phyloP scores from a whole-genome alignment of 2,329 filamentous ascomycete genomes.

The Aureobasidium sp. region DNA sequence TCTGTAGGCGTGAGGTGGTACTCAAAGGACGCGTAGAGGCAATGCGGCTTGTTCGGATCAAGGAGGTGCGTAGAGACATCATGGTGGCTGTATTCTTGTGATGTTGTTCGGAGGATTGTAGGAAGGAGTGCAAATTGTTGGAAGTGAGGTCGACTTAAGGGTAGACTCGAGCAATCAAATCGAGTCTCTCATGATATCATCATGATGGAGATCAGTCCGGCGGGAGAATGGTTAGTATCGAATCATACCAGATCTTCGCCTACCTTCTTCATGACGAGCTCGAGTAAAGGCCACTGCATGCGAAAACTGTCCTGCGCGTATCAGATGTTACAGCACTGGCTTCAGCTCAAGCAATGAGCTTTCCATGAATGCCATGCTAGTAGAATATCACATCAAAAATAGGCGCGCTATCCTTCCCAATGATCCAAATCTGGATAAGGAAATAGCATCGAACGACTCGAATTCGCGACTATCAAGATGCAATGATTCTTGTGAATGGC shows the following conservation, averaged over 20 bases:
- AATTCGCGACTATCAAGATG: too few species aligned
- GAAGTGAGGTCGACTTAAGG: not conserved
- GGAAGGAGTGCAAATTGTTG: not conserved
- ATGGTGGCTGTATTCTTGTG: not conserved
- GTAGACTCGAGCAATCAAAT: not conserved
- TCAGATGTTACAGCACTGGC: not conserved
- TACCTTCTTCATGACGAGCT: not conserved
- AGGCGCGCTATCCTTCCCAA: not conserved
- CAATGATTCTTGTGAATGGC: too few species aligned
- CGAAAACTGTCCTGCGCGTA: not conserved
- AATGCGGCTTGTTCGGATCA: not conserved
- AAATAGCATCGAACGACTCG: too few species aligned
- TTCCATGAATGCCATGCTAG: too few species aligned
- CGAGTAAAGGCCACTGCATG: not conserved
- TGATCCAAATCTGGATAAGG: too few species aligned
- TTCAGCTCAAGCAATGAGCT: not conserved
- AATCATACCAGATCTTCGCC: not conserved
- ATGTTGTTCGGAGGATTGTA: not conserved
- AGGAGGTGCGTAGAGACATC: not conserved
- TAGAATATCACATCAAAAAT: not conserved
- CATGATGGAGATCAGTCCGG: constrained; percentile 1
- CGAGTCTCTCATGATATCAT: constrained; percentile 1
- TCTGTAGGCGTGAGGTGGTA: not conserved
- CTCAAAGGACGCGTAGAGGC: not conserved
- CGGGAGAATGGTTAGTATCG: not conserved